Evolutionary conservation across 805 yeast species (phyloP), one percentile per base, ranked within the genome.

Genomic region (Allodekkera sacchari): DNA sequence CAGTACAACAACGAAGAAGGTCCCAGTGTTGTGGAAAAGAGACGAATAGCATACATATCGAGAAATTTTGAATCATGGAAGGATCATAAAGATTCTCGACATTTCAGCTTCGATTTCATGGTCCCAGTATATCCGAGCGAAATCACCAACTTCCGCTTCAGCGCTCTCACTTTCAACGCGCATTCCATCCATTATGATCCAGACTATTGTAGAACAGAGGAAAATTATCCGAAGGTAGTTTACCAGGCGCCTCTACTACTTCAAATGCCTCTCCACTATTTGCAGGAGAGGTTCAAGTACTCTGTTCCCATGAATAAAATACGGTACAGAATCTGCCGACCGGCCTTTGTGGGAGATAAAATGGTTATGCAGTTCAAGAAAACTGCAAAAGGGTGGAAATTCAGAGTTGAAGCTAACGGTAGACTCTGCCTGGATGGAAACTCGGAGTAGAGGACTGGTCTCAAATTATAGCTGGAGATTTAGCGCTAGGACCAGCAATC

Each of bases 181-280:
- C 98, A 89, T 55, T 67, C 69, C 36, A 83, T 89, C 24, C 98
- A 89, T 56, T 77, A 75, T 52, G 83, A 83, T 47, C 50, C 53
- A 5, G 41, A 41, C 1, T 83, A 83, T 50, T 66, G 84, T 6
- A 43, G 33, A 4, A 34, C 48, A 0, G 46, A 44, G 2, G 97
- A 89, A 47, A 64, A 70, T 1, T 71, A 84, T 30, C 76, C 78
- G 0, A 61, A 63, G 22, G 52, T 77, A 0, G 57, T 89, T 1
- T 77, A 80, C 0, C 95, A 83, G 27, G 98, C 95, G 0, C 96
- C 96, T 1, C 61, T 88, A 32, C 59, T 82, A 36, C 68, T 82
- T 1, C 75, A 80, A 7, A 40, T 82, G 23, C 42, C 75, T 22
- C 49, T 83, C 20, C 69, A 71, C 34, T 77, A 76, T 35, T 52